Conservation (phyloP, 2,329 filamentous ascomycete species). For the Aspergillus luchuensis region DNA sequence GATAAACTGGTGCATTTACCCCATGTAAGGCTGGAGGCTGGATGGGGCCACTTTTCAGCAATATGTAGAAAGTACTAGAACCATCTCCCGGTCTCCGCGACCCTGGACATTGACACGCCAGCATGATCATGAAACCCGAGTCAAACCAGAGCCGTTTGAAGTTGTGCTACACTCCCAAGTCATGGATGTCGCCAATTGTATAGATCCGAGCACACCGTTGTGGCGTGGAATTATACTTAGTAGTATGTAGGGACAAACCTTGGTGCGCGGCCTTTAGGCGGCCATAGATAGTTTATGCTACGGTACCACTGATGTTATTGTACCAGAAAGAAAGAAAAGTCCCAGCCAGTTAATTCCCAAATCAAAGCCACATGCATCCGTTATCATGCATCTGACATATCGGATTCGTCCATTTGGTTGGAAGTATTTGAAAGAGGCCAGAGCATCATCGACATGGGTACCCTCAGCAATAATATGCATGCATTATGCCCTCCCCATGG, state of each 20-base stretch:
- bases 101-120: background rate
- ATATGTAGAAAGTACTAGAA: background rate
- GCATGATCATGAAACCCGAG: background rate
- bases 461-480: background rate
- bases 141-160: background rate
- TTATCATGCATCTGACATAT: background rate
- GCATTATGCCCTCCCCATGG: background rate
- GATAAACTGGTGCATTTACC: background rate
- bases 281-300: background rate
- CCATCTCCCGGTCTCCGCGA: background rate
- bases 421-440: background rate
- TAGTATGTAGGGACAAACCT: background rate
- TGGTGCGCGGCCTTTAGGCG: background rate
- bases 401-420: background rate
- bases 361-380: background rate
- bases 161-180: background rate
- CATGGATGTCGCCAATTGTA: background rate
- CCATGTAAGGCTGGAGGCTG: background rate
- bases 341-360: background rate
- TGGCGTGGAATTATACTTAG: background rate
- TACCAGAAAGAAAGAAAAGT: background rate
- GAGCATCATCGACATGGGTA: background rate
- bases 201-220: background rate
- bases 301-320: background rate
- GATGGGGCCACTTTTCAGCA: background rate